Conservation (phyloP, 1,139 yeast species). For the Suhomyces chickasaworum region DNA sequence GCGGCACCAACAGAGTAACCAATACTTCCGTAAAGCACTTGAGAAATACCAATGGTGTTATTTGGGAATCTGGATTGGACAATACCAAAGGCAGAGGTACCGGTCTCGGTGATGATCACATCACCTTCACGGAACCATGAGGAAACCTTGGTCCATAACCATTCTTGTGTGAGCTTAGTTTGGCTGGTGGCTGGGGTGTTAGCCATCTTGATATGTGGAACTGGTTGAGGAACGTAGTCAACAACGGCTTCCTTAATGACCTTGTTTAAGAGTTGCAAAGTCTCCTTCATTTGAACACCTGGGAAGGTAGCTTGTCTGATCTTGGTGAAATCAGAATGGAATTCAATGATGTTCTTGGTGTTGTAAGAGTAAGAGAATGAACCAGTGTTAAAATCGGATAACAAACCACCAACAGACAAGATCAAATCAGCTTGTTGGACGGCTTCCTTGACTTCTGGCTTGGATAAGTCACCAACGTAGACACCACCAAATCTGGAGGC, state of each 20-base stretch:
- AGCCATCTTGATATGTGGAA: slow-evolving; percentile 45
- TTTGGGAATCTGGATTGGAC: slow-evolving; percentile 40
- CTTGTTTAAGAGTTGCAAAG: slow-evolving; percentile 51
- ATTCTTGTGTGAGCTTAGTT: slow-evolving; percentile 34
- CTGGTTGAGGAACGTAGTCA: slow-evolving; percentile 46
- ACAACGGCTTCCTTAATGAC: slow-evolving; percentile 36
- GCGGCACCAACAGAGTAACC: slow-evolving; percentile 38
- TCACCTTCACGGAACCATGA: slow-evolving; percentile 41
- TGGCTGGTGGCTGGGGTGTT: slow-evolving; percentile 28
- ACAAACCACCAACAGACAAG: slow-evolving; percentile 76
- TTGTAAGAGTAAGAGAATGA: slow-evolving; percentile 81
- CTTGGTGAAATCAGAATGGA: slow-evolving; percentile 87
- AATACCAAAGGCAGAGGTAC: slow-evolving; percentile 47
- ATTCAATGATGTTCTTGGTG: slow-evolving; percentile 79
- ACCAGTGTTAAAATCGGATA: slow-evolving; percentile 90
- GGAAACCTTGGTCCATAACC: slow-evolving; percentile 38
- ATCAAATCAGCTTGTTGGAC: slow-evolving; percentile 80
- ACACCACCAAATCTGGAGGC: slow-evolving; percentile 83
- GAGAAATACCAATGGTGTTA: slow-evolving; percentile 40
- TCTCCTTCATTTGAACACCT: slow-evolving; percentile 75
- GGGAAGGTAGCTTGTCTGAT: slow-evolving; percentile 76
- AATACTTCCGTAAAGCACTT: slow-evolving; percentile 38
- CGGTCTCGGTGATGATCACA: slow-evolving; percentile 41
- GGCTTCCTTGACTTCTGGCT: slow-evolving; percentile 72
- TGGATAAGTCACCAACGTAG: slow-evolving; percentile 78